Base-by-base conservation (phyloP, 2,329 filamentous ascomycete species). In the Penicillium sp. region DNA sequence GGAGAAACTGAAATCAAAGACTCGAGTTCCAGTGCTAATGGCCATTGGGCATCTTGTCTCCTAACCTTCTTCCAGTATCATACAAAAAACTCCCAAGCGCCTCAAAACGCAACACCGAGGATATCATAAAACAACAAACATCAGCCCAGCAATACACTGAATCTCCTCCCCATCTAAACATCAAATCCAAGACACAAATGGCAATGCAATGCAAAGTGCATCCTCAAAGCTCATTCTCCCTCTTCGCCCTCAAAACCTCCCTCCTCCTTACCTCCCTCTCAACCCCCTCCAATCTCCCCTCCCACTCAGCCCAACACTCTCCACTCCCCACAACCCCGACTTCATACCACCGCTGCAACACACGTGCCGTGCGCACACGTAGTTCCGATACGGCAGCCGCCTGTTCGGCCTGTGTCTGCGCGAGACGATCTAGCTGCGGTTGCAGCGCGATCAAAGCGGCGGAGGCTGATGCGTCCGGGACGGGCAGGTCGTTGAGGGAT, bases 281-380 rank as follows among this genome's bases (percentile, higher is more conserved):
- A 8, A 87, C 84, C 63, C 83, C 81, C 75, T 86, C 85, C 13
- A 93, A 76, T 54, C 90, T 82, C 37, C 85, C 83, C 77, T 96
- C 90, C 72, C 89, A 87, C 56, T 89, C 87, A 24, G 89, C 89
- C 80, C 92, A 89, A 61, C 85, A 85, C 68, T 88, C 85, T 0
- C 89, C 89, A 68, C 86, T 87, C 12, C 85, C 84, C 53, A 96
- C 80, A 47, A 95, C 82, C 3, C 88, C 86, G 26, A 86, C 80
- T 74, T 93, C 88, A 76, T 94, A 93, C 89, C 92, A 96, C 38
- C 82, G 78, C 66, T 89, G 84, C 62, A 92, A 78, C 26, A 85
- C 79, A 65, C 76, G 75, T 28, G 80, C 80, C 57, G 79, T 81
- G 13, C 79, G 75, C 10, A 76, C 70, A 37, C 80, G 72, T 56